A percentile compares a stretch with the other conserved stretches of the same genome.
These are phyloP conservation scores for Lachnum nothofagi DNA, from an alignment of 2,329 filamentous ascomycete species.

Conservation along the genomic window DNA sequence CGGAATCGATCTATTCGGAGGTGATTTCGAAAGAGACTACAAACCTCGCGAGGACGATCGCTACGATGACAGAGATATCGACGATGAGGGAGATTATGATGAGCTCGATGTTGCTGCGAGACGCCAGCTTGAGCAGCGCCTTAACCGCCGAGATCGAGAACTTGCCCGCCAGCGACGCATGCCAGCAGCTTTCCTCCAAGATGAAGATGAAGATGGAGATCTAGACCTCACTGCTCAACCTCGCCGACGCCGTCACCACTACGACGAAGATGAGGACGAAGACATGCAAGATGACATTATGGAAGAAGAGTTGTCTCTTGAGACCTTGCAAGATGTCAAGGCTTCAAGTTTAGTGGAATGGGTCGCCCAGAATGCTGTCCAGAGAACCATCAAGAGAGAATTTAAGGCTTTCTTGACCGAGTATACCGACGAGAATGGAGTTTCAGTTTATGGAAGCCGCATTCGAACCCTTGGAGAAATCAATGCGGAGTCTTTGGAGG, in stretches of 20 bases:
- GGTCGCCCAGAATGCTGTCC: constrained; percentile 84
- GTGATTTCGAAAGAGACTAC: constrained; percentile 70
- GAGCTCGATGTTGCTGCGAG: constrained; percentile 62
- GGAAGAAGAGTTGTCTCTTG: constrained; percentile 89
- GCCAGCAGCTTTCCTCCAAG: constrained; percentile 68
- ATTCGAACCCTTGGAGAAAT: constrained; percentile 94
- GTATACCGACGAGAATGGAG: constrained; percentile 82
- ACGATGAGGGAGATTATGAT: constrained; percentile 72
- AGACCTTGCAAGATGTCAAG: constrained; percentile 88
- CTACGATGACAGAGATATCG: constrained; percentile 68
- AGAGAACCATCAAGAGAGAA: constrained; percentile 88
- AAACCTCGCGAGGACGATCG: constrained; percentile 59
- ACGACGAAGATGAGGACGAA: constrained; percentile 91
- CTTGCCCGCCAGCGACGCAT: constrained; percentile 61
- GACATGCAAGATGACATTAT: constrained; percentile 90
- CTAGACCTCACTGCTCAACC: constrained; percentile 82
- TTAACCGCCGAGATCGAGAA: constrained; percentile 70
- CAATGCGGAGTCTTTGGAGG: constrained; percentile 92
- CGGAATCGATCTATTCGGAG: constrained; percentile 71
- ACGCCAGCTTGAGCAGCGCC: constrained; percentile 64
- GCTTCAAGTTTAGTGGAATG: constrained; percentile 90
- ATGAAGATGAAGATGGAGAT: constrained; percentile 75
- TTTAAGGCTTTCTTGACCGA: constrained; percentile 97
- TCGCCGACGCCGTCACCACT: constrained; percentile 77
- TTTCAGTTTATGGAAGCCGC: constrained; percentile 89